phyloP scores from a whole-genome alignment of 257 asterid species.

The Solanum chmielewskii region DNA sequence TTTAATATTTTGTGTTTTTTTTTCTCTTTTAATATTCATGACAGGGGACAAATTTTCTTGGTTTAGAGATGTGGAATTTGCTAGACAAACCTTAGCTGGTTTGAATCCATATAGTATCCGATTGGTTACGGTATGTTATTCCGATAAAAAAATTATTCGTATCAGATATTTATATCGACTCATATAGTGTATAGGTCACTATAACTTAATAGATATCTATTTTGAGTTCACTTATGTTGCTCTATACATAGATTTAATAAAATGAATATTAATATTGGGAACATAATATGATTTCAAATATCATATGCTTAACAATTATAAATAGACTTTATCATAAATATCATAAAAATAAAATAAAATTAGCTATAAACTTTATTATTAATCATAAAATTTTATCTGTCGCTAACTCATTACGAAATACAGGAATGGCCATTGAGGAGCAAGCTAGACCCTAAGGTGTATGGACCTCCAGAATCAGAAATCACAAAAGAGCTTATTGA shows the following conservation, averaged over 20 bases:
- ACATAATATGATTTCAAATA: too few species aligned
- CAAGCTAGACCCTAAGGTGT: conserved; percentile 47
- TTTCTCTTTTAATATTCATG: neutral
- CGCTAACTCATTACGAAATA: too few species aligned
- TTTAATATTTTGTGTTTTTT: neutral
- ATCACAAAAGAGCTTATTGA: conserved; percentile 45
- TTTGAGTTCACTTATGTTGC: too few species aligned
- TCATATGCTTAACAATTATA: neutral
- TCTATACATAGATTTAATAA: too few species aligned
- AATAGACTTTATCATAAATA: too few species aligned
- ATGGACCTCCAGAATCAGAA: conserved; percentile 64
- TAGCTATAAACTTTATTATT: neutral
- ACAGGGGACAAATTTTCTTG: conserved; percentile 58
- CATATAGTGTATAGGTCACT: neutral
- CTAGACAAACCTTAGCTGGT: conserved; percentile 72
- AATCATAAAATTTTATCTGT: too few species aligned
- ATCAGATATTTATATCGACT: neutral
- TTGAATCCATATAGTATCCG: conserved; percentile 44
- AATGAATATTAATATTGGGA: too few species aligned
- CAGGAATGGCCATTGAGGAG: conserved; percentile 85
- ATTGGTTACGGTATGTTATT: conserved; percentile 38
- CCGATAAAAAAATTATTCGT: too few species aligned
- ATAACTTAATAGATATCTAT: neutral
- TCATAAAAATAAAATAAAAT: too few species aligned
- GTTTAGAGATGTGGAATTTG: conserved; percentile 63